Base-by-base conservation (phyloP, 441 rosid genomes). In the Euphorbia celastroides region DNA sequence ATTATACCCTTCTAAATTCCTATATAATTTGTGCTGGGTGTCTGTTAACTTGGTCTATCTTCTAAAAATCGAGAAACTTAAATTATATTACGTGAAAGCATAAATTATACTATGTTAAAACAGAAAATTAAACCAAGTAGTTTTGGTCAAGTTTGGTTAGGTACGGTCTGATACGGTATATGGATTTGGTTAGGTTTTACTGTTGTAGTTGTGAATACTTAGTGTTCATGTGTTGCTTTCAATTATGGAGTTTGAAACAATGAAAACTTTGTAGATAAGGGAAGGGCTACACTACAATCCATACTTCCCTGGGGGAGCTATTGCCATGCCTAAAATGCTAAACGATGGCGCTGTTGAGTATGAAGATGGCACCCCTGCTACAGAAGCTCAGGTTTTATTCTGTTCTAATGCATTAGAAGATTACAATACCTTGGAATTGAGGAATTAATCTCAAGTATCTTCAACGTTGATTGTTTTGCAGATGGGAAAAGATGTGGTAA, bases 271-370 rank as follows among this genome's bases (percentile, higher is more conserved):
- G 60, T 74, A 95, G 99, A 90, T 95, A 26, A 81, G 99, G 60
- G 99, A 90, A n/a, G 99, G 99, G 52, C 65, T 95, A 68, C 96
- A 95, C 74, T 95, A 95, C 74, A 95, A 95, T 70, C 99, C 98
- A 67, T 95, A 95, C 79, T 95, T 95, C 68, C 98, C 98, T 22
- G 98, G 98, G 10, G 99, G 98, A 78, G 99, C 98, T 68, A 92
- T 95, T 74, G 99, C 99, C 56, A 95, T 95, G 98, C 99, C 99
- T 27, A 89, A 95, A 73, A 92, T 95, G 99, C 89, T 95, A 57
- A 87, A 69, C 30, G 99, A 95, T 79, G 99, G 91, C 72, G 98
- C 99, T 65, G 73, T 95, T 52, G 99, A 95, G 84, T 92, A 90
- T 65, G 99, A 95, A 80, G 99, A 95, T 82, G 97, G 97, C 60